These are phyloP conservation scores for Suillus lakei DNA, from an alignment of 768 basidiomycete species.

Conservation along the genomic window DNA sequence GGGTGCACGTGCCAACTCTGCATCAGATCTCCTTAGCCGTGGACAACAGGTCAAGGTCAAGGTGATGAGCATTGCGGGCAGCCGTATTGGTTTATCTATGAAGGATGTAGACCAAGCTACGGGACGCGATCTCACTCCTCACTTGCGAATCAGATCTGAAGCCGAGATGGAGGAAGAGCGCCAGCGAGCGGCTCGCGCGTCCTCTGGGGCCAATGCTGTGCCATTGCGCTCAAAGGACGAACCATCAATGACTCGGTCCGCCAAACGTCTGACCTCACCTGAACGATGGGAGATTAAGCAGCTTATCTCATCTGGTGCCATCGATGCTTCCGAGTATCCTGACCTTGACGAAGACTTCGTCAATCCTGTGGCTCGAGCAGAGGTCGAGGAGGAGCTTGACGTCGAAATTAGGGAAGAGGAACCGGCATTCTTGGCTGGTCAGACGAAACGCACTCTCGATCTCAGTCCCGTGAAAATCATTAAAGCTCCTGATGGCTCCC, in stretches of 20 bases:
- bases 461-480: constrained; percentile 98
- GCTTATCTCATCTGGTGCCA: constrained; percentile 92
- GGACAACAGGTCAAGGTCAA: constrained; percentile 93
- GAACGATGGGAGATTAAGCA: constrained; percentile 99
- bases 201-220: constrained; percentile 86
- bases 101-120: constrained; percentile 94
- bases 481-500: constrained; percentile 96
- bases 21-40: constrained; percentile 83
- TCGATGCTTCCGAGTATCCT: constrained; percentile 92
- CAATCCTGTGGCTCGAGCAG: constrained; percentile 76
- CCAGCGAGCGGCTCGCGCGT: constrained; percentile 59
- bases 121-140: constrained; percentile 92
- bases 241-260: constrained; percentile 65
- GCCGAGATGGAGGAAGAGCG: constrained; percentile 90
- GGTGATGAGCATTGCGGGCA: constrained; percentile 91
- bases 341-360: constrained; percentile 87
- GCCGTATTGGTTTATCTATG: constrained; percentile 87
- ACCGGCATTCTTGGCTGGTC: constrained; percentile 93
- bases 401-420: constrained; percentile 98
- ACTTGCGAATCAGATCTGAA: constrained; percentile 92
- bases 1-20: constrained; percentile 84
- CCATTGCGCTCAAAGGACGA: constrained; percentile 66
- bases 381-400: constrained; percentile 95
- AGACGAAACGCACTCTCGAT: constrained; percentile 94
- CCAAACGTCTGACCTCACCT: constrained; percentile 91